Conservation (phyloP, 352 stramenopile genomes). For the Phytophthora vignae region DNA sequence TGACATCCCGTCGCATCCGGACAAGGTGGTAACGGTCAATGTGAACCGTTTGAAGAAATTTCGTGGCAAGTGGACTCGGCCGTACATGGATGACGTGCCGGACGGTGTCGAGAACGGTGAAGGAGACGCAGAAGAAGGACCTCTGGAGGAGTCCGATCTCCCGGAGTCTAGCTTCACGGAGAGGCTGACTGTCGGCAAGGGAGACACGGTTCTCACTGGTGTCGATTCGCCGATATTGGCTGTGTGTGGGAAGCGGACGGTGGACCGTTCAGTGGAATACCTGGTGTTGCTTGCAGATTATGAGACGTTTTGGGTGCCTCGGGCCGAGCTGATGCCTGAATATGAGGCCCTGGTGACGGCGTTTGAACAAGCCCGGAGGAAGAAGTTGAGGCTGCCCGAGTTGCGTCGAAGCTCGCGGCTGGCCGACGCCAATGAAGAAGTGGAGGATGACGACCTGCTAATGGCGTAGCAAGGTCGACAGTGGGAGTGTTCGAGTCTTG, state of each 20-base stretch:
- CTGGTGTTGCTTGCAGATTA: neutral
- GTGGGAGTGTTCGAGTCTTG: no score
- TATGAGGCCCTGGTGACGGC: neutral
- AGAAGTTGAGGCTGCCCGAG: neutral
- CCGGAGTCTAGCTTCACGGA: neutral
- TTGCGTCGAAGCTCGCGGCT: no score
- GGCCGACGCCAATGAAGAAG: neutral
- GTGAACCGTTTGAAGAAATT: conserved; percentile 14
- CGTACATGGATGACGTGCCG: neutral
- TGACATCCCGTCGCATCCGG: no score
- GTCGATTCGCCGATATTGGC: neutral
- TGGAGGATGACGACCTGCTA: conserved; percentile 3
- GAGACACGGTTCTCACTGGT: neutral
- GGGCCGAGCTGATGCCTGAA: neutral
- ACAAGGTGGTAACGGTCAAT: no score
- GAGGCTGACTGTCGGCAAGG: neutral
- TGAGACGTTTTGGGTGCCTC: conserved; percentile 1
- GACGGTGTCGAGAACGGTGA: neutral
- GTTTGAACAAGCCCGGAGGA: neutral
- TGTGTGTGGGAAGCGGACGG: neutral
- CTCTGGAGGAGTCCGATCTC: neutral
- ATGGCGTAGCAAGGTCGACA: no score
- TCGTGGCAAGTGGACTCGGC: neutral
- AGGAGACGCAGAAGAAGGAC: neutral
- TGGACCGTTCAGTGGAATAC: neutral